Base-by-base conservation (phyloP, 148 eudicot genomes). In the Bassia scoparia region DNA sequence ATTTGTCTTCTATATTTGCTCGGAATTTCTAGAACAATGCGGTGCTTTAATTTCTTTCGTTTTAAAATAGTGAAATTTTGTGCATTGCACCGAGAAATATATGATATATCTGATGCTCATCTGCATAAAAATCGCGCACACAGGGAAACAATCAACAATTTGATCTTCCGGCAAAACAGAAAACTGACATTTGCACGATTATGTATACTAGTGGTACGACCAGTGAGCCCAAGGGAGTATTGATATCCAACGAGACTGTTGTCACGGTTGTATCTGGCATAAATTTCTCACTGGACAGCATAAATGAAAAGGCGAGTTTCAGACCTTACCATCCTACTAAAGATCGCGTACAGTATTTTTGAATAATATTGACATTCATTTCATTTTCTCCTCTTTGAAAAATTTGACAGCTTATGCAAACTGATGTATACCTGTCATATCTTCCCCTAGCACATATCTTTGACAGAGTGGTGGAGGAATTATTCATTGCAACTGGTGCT, bases 191-290 rank as follows among this genome's bases (percentile, higher is more conserved):
- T 14, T 92, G 99, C 74, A 96, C 97, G 34, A 96, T 96, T 61
- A 96, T 92, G 97, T 96, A 96, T 69, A 96, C 99, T 3, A 96
- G 99, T 76, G 99, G 99, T 64, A 92, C 99, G 58, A 96, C 99
- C 30, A 89, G 99, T 24, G 99, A 96, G 72, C 99, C 99, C 37
- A 96, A 96, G 81, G 99, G 99, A 77, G 99, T 96, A 7, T 74
- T 96, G 83, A 87, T 96, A 35, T 84, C 99, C 15, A 85, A 92
- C 54, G 91, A 90, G 79, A 89, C 85, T 73, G 87, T 96, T 58
- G 87, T 90, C 71, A 86, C 97, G 0, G 81, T 96, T 20, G 86
- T 92, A 33, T 83, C 96, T n/a, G 99, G 96, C 55, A 85, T 90
- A 23, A 81, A 87, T 48, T 85, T 83, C 81, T 88, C 90, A 50